Evolutionary conservation across 1,284 basidiomycete genomes (phyloP).

Genomic region (Leccinum fuscescens): DNA sequence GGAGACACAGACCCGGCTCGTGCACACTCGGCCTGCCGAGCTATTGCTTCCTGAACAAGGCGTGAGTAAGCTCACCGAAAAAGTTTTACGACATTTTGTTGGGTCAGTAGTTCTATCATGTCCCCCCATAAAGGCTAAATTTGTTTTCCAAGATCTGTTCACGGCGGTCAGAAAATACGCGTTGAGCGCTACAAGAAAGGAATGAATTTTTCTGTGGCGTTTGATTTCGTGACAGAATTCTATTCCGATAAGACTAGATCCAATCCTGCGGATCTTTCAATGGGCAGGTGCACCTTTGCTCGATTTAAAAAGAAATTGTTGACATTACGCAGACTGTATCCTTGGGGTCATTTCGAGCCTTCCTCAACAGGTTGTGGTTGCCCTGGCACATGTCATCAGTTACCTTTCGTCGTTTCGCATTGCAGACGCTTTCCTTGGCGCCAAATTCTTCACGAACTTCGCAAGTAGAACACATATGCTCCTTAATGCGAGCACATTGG

Average conservation of each 20-base stretch:
- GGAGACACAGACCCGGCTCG: conserved; percentile 66
- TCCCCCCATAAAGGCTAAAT: conserved; percentile 9
- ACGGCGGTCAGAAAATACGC: conserved; percentile 50
- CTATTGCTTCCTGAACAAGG: conserved; percentile 64
- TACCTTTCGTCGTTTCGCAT: conserved; percentile 79
- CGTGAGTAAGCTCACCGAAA: conserved; percentile 74
- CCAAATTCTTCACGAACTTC: conserved; percentile 79
- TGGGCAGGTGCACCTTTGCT: conserved; percentile 36
- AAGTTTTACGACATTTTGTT: conserved; percentile 71
- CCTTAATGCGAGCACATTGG: conserved; percentile 83
- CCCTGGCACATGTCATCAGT: conserved; percentile 75
- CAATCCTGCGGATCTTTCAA: conserved; percentile 49
- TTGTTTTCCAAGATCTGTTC: conserved; percentile 37
- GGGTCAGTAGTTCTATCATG: conserved; percentile 41
- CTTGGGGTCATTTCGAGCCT: conserved; percentile 70
- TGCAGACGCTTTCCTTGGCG: conserved; percentile 72
- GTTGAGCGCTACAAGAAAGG: conserved; percentile 62
- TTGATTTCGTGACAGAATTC: conserved; percentile 69
- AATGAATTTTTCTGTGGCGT: conserved; percentile 72
- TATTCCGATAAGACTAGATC: conserved; percentile 56
- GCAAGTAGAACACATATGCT: conserved; percentile 83
- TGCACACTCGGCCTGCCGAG: conserved; percentile 83
- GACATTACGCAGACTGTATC: conserved; percentile 42
- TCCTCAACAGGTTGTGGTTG: conserved; percentile 70
- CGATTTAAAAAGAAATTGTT: not conserved